Conservation (phyloP, 768 basidiomycete species). For the Xerocomus potaroensis region DNA sequence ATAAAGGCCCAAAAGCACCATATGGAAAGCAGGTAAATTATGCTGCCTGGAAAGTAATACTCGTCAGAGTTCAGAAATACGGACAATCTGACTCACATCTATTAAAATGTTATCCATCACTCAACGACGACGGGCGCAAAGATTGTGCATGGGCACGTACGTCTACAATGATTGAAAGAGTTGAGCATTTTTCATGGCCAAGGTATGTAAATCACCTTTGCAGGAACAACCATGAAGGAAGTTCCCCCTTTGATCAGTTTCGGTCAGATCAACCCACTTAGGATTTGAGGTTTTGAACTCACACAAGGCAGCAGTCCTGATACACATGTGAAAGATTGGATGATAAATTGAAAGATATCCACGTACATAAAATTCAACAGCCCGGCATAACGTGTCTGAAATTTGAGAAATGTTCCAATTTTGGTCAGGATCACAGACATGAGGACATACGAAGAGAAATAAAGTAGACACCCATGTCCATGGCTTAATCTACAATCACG, state of each 20-base stretch:
- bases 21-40: background rate
- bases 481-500: background rate
- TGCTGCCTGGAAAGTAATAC: background rate
- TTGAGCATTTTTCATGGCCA: background rate
- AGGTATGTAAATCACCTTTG: background rate
- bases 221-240: background rate
- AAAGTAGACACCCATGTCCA: background rate
- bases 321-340: background rate
- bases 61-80: background rate
- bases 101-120: background rate
- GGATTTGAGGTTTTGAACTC: background rate
- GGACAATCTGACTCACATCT: background rate
- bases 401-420: no score
- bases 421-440: background rate
- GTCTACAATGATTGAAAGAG: background rate
- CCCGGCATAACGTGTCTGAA: slow-evolving; percentile 6
- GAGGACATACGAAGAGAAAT: background rate
- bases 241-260: background rate
- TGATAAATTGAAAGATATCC: no score
- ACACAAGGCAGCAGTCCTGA: background rate
- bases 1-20: background rate
- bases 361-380: background rate
- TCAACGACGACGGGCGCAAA: background rate
- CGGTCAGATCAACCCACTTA: background rate
- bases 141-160: no score